A percentile compares a stretch with the other conserved stretches of the same genome.
Evolutionary conservation across 495 filamentous ascomycete species (phyloP).

Genomic region (Extremus antarcticus): DNA sequence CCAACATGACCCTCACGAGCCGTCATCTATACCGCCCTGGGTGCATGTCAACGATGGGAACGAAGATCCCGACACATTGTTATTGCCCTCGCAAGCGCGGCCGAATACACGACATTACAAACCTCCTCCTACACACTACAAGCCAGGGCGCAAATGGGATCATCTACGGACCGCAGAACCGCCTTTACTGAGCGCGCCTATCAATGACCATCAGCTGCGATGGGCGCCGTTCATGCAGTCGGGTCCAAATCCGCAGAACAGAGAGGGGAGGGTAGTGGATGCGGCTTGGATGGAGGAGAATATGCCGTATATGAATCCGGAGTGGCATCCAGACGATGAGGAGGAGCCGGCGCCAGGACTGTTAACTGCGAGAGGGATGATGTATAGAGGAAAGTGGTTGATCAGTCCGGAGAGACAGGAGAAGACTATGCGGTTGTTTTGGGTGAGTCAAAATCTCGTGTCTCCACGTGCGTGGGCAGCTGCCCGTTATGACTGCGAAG

Average conservation of each 20-base stretch:
- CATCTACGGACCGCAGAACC: slow-evolving; percentile 8
- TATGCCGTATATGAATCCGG: slow-evolving; percentile 12
- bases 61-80: background rate
- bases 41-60: slow-evolving; percentile 15
- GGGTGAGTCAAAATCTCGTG: slow-evolving; percentile 7
- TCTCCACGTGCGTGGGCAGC: no score
- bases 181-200: slow-evolving; percentile 8
- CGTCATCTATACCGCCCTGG: slow-evolving; percentile 17
- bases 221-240: slow-evolving; percentile 16
- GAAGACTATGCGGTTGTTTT: slow-evolving; percentile 14
- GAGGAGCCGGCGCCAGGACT: background rate
- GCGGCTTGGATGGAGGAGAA: slow-evolving; percentile 19
- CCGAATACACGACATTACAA: slow-evolving; percentile 15
- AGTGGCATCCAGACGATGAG: slow-evolving; percentile 3
- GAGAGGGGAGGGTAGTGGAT: slow-evolving; percentile 11
- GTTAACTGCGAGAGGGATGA: background rate
- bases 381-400: slow-evolving; percentile 17
- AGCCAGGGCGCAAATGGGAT: slow-evolving; percentile 19
- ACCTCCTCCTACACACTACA: background rate
- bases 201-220: slow-evolving; percentile 13
- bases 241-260: slow-evolving; percentile 7
- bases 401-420: slow-evolving; percentile 18
- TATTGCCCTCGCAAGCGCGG: background rate
- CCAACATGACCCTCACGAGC: slow-evolving; percentile 7
- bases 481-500: background rate